Conservation (phyloP, 2,329 filamentous ascomycete genomes). For the Nemania bipapillata region DNA sequence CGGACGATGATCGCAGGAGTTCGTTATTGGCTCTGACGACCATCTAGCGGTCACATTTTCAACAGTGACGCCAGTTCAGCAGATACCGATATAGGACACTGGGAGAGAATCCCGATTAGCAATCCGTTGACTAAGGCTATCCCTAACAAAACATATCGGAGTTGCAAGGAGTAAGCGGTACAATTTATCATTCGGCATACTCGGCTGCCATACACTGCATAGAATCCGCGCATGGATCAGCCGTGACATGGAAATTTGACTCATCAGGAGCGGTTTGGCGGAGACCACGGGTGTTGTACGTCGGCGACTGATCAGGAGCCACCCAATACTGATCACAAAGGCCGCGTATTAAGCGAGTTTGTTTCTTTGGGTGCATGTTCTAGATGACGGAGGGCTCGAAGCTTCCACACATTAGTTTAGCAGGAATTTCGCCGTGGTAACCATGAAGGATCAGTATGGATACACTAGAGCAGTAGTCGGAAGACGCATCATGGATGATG, state of each 20-base stretch:
- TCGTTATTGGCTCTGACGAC: not conserved
- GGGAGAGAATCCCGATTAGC: not conserved
- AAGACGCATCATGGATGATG: conserved; percentile 17
- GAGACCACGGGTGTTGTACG: not conserved
- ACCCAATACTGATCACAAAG: not conserved
- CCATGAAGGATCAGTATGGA: not conserved
- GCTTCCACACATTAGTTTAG: not conserved
- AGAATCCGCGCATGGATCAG: not conserved
- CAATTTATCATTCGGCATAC: not conserved
- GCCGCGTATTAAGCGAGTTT: not conserved
- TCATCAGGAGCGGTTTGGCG: conserved; percentile 19
- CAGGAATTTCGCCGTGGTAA: not conserved
- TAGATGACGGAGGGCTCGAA: not conserved
- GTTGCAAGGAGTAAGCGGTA: not conserved
- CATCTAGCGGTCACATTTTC: not conserved
- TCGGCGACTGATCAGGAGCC: not conserved
- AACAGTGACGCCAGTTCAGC: not conserved
- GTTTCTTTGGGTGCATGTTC: not conserved
- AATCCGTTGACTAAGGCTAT: not conserved
- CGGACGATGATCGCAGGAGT: not conserved
- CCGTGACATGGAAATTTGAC: conserved; percentile 20
- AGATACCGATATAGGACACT: not conserved
- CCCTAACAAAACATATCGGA: not conserved
- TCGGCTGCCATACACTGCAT: conserved; percentile 2
- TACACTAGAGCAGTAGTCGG: not conserved